Percentiles rank a stretch among this genome's conserved stretches.
These are phyloP conservation scores for Perilla frutescens DNA, from an alignment of 257 asterid species.

Conservation along the genomic window DNA sequence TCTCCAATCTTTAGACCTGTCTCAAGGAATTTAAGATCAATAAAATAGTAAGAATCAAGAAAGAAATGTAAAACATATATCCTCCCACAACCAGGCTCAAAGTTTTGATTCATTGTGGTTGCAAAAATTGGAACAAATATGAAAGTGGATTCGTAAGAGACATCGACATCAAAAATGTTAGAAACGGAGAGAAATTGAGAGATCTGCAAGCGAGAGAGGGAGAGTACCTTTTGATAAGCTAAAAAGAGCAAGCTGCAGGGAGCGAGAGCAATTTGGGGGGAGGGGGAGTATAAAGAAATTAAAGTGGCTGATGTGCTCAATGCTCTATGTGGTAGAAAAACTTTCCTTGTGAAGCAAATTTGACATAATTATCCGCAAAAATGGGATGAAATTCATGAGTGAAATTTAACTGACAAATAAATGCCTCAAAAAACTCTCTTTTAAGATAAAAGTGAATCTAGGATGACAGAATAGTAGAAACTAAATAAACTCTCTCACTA, in stretches of 20 bases:
- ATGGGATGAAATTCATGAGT: conserved; percentile 27
- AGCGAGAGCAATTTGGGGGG: conserved; percentile 17
- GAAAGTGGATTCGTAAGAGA: too few species aligned
- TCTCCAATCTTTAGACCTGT: conserved; percentile 31
- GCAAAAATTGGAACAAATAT: background rate
- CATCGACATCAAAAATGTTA: background rate
- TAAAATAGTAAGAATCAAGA: conserved; percentile 25
- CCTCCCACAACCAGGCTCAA: conserved; percentile 21
- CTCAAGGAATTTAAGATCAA: conserved; percentile 26
- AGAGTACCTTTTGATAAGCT: conserved; percentile 33
- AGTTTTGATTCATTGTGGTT: conserved; percentile 21
- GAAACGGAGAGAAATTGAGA: background rate
- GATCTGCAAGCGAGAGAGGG: background rate
- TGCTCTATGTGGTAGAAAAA: too few species aligned
- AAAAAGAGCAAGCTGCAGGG: conserved; percentile 12
- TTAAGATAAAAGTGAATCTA: conserved; percentile 22
- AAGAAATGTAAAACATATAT: conserved; percentile 34
- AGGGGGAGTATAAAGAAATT: conserved; percentile 20
- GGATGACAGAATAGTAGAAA: background rate
- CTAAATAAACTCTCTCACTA: conserved; percentile 22
- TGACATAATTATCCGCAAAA: too few species aligned
- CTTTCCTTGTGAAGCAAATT: too few species aligned
- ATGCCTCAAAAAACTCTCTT: conserved; percentile 17
- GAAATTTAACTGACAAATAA: conserved; percentile 31
- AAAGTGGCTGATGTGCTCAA: conserved; percentile 16